Conservation (phyloP, 2,329 filamentous ascomycete genomes). For the Fusarium neocosmosporiellum region DNA sequence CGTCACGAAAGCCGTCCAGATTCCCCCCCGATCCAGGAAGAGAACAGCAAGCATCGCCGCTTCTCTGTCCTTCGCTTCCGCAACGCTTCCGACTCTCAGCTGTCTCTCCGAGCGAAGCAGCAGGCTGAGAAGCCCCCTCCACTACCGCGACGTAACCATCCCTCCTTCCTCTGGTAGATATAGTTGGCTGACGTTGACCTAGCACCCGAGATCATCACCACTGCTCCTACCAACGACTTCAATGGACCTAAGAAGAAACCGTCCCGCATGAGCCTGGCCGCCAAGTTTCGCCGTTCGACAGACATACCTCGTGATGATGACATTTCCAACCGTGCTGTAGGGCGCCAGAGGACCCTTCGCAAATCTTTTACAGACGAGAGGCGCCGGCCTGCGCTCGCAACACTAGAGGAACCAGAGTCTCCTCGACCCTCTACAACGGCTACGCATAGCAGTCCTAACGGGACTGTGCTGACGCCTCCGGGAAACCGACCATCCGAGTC, state of each 20-base stretch:
- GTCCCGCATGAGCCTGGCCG: slow-evolving; percentile 65
- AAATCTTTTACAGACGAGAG: slow-evolving; percentile 60
- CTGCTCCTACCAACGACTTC: slow-evolving; percentile 81
- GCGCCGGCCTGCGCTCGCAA: slow-evolving; percentile 46
- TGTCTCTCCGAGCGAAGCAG: slow-evolving; percentile 80
- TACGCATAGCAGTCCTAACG: slow-evolving; percentile 42
- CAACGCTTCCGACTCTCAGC: slow-evolving; percentile 92
- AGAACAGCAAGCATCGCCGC: slow-evolving; percentile 67
- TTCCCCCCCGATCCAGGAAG: slow-evolving; percentile 65
- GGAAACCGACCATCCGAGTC: slow-evolving; percentile 73
- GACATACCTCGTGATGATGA: slow-evolving; percentile 55
- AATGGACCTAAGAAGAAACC: slow-evolving; percentile 64
- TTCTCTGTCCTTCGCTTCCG: slow-evolving; percentile 84
- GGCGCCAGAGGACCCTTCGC: slow-evolving; percentile 38
- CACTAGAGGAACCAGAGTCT: slow-evolving; percentile 67
- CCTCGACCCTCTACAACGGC: slow-evolving; percentile 47
- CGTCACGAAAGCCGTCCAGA: slow-evolving; percentile 50
- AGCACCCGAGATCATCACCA: slow-evolving; percentile 87
- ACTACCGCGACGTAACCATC: slow-evolving; percentile 66
- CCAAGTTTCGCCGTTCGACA: slow-evolving; percentile 64
- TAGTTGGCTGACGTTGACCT: slow-evolving; percentile 34
- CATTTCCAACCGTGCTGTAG: slow-evolving; percentile 20
- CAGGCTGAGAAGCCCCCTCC: slow-evolving; percentile 69
- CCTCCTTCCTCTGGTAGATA: slow-evolving; percentile 12
- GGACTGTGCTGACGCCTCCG: slow-evolving; percentile 61